Percentiles rank a stretch among this genome's conserved stretches.
Conservation (phyloP, 2,329 filamentous ascomycete genomes). For the Arthrobotrys sphaeroides region DNA sequence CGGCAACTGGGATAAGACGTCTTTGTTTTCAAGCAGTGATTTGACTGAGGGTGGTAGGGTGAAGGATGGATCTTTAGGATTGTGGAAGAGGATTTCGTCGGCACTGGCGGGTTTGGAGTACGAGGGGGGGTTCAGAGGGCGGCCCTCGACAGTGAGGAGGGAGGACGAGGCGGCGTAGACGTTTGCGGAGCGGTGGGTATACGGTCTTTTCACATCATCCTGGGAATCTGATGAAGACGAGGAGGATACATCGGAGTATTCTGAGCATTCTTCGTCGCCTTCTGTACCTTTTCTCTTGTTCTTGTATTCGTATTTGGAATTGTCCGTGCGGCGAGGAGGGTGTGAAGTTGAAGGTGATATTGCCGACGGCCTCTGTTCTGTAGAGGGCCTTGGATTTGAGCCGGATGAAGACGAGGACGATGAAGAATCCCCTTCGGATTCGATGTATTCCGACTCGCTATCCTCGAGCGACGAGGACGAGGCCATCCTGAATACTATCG, state of each 20-base stretch:
- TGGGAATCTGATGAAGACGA: no score
- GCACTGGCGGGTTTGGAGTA: slow-evolving; percentile 34
- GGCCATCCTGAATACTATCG: no score
- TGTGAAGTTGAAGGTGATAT: no score
- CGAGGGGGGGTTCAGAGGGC: slow-evolving; percentile 5
- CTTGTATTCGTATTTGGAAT: neutral
- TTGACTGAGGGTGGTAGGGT: slow-evolving; percentile 19
- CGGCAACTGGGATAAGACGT: slow-evolving; percentile 65
- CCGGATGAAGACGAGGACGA: neutral
- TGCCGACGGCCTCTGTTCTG: neutral
- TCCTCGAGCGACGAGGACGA: slow-evolving; percentile 14
- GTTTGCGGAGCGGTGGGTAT: slow-evolving; percentile 18
- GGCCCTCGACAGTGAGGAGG: slow-evolving; percentile 12
- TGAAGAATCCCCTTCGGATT: slow-evolving; percentile 3
- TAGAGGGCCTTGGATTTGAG: neutral
- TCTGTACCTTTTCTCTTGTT: no score
- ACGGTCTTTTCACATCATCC: slow-evolving; percentile 7
- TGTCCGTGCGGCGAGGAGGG: no score
- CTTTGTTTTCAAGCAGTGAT: slow-evolving; percentile 15
- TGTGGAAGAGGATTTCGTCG: slow-evolving; percentile 50
- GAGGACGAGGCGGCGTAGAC: slow-evolving; percentile 47
- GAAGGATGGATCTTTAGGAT: slow-evolving; percentile 15
- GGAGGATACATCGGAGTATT: no score
- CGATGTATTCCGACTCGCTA: slow-evolving; percentile 6
- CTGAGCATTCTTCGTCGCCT: no score